Conservation (phyloP, 2,329 filamentous ascomycete genomes). For the Fragosphaeria purpurea region DNA sequence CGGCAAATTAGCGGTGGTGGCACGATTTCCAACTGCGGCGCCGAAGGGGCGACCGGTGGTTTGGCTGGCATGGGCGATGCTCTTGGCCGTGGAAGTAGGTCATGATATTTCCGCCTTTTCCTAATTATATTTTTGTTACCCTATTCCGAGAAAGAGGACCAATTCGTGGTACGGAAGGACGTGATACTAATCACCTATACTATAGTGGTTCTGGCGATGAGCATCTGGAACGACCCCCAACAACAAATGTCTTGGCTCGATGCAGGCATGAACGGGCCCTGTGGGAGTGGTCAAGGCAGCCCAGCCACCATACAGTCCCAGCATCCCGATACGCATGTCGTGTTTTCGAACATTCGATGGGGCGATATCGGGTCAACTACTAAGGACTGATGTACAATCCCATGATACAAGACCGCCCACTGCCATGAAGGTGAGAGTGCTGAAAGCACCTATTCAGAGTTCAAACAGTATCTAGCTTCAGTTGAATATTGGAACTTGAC, state of each 20-base stretch:
- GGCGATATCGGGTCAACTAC: constrained; percentile 32
- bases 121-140: too few relatives aligned
- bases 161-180: too few relatives aligned
- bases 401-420: too few relatives aligned
- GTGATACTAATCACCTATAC: constrained; percentile 7
- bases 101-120: too few relatives aligned
- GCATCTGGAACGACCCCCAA: constrained; percentile 37
- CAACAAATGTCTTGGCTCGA: constrained; percentile 43
- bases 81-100: constrained; percentile 5
- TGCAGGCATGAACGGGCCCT: constrained; percentile 34
- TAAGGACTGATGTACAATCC: background rate
- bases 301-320: constrained; percentile 30
- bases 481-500: too few relatives aligned
- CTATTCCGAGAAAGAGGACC: too few relatives aligned
- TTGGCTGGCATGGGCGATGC: constrained; percentile 14
- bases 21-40: constrained; percentile 5
- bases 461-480: too few relatives aligned
- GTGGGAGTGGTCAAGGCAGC: constrained; percentile 30
- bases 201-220: constrained; percentile 39
- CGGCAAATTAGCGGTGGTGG: constrained; percentile 14
- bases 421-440: too few relatives aligned
- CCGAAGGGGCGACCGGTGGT: constrained; percentile 27
- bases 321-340: constrained; percentile 27
- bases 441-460: too few relatives aligned
- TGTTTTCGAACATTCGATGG: constrained; percentile 36